Evolutionary conservation across 192 early-diverging fungal species (phyloP).

Genomic region (Coemansia sp.): DNA sequence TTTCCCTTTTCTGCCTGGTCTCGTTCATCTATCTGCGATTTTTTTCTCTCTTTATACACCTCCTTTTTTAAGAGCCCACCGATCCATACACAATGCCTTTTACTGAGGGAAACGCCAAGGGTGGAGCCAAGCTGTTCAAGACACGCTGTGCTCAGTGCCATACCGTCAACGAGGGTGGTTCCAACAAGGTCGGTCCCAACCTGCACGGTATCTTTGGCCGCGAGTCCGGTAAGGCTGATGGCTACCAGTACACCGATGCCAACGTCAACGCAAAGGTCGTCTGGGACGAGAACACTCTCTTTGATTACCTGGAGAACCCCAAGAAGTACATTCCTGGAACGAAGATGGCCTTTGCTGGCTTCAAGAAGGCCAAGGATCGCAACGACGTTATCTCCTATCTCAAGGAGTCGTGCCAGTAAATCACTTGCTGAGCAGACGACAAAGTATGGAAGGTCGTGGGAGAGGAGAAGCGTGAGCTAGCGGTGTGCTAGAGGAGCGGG

Average conservation of each 20-base stretch:
- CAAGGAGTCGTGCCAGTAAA: constrained; percentile 57
- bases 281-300: constrained; percentile 91
- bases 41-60: constrained; percentile 1
- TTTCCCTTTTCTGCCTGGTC: background rate
- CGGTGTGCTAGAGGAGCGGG: no score
- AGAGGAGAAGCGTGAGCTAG: no score
- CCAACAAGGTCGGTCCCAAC: constrained; percentile 97
- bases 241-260: constrained; percentile 90
- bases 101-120: constrained; percentile 35
- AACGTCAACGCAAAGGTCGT: constrained; percentile 78
- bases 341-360: constrained; percentile 94
- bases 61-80: no score
- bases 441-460: no score
- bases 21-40: background rate
- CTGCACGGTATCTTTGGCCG: constrained; percentile 89
- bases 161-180: constrained; percentile 68
- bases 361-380: constrained; percentile 66
- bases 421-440: no score
- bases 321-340: constrained; percentile 96
- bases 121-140: constrained; percentile 76
- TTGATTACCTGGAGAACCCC: constrained; percentile 96
- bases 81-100: constrained; percentile 21
- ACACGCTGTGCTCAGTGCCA: constrained; percentile 98
- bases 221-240: constrained; percentile 75
- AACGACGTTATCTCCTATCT: constrained; percentile 90